Evolutionary conservation across 1,284 basidiomycete species (phyloP), one percentile per base, ranked within the genome.

Genomic region (Cutaneotrichosporon sp.): DNA sequence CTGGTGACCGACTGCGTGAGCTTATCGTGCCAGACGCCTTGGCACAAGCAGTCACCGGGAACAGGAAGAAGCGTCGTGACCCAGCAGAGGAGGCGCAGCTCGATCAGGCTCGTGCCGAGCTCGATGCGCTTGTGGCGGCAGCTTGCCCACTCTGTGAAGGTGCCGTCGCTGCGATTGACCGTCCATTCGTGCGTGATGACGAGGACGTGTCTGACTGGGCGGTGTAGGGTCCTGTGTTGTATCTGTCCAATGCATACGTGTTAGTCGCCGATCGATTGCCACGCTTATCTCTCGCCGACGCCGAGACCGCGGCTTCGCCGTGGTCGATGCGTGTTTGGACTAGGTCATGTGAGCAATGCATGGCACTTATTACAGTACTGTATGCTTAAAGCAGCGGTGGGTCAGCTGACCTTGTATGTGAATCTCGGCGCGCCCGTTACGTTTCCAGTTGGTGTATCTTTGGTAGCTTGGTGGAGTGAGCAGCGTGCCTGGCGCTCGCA

Each of bases 11-110:
- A 56, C 76, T 97, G 52, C 82, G 91, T 36, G 90, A 93, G 69
- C 77, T 97, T 48, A 93, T 97, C 65, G 78, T 94, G 4, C 92
- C 93, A 12, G 92, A 96, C 65, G 88, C 90, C 5, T 80, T 97
- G 21, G 90, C 87, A 21, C 68, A 71, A 50, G 74, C 73, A 2
- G 75, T 78, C 4, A 66, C 68, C 1, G 48, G 44, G 4, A 21
- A 21, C 4, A 62, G 72, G 77, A 54, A 77, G 72, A 61, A 56
- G 13, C 77, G 77, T 62, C 74, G 69, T 38, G 80, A 79, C 53
- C 72, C 72, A 40, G 82, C 80, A 59, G 82, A 84, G 55, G 76
- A 77, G 55, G 80, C 49, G 21, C 79, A 64, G 79, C 81, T 72
- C 5, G 75, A 75, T 51, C 84, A 83, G 65, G 75, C 78, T 43